Conservation (phyloP, 2,329 filamentous ascomycete species). For the Purpureocillium takamizusanense region DNA sequence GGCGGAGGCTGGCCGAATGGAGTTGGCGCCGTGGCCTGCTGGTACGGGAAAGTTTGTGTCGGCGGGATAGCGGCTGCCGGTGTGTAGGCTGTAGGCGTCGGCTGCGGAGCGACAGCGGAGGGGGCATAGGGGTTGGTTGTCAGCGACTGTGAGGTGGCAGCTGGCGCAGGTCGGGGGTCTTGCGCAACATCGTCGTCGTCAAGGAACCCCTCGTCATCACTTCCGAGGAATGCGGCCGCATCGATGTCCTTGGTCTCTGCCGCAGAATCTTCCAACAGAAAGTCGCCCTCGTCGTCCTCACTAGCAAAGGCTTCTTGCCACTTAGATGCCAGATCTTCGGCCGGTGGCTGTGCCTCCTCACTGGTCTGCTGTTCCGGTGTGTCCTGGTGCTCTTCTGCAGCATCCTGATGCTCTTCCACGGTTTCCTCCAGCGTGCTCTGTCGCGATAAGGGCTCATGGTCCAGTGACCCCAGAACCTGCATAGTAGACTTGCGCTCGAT, state of each 20-base stretch:
- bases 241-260: conserved; percentile 41
- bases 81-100: conserved; percentile 13
- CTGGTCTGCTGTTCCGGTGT: conserved; percentile 8
- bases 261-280: conserved; percentile 49
- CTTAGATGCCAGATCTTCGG: conserved; percentile 65
- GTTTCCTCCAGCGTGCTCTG: conserved; percentile 22
- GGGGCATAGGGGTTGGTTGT: conserved; percentile 17
- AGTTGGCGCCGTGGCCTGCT: conserved; percentile 14
- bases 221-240: conserved; percentile 60
- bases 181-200: conserved; percentile 50
- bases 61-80: conserved; percentile 8
- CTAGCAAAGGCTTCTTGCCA: conserved; percentile 76
- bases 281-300: conserved; percentile 62
- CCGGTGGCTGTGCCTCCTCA: conserved; percentile 12
- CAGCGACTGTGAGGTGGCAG: conserved; percentile 5
- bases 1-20: conserved; percentile 29
- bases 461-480: conserved; percentile 50
- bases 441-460: conserved; percentile 20
- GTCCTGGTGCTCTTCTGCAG: conserved; percentile 13
- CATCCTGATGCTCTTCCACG: conserved; percentile 16
- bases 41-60: conserved; percentile 12
- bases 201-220: conserved; percentile 79
- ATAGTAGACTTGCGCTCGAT: conserved; percentile 63
- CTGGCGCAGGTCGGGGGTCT: conserved; percentile 5
- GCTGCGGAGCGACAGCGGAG: conserved; percentile 8